Evolutionary conservation across 208 protist genomes (phyloP), one percentile per base, ranked within the genome.

Genomic region (Phytomonas sp.): DNA sequence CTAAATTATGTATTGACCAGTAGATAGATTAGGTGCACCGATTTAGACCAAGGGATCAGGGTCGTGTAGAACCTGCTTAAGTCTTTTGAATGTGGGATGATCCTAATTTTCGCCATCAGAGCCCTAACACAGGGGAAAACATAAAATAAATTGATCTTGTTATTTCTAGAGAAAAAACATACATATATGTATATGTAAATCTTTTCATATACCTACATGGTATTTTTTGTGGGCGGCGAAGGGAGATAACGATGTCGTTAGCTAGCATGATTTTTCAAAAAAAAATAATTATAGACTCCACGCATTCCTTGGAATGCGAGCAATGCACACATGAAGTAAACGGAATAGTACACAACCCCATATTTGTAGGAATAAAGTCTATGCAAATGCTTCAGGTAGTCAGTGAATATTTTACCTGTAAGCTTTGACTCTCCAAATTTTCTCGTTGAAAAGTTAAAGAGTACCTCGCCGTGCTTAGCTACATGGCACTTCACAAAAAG

Each of bases 401-500:
- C 76, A 23, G 94, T 17, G 34, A 95, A 93, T 6, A 97, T 89
- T 78, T 94, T 95, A 20, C 89, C 88, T 0, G 88, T 94, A 67
- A 97, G 78, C 75, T 97, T 97, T 56, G 84, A 92, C 73, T 93
- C 92, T 6, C 92, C 92, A 64, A 79, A 81, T 34, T 70, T 83
- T 46, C 92, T 81, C 0, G 87, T 88, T 30, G 82, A 81, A 66
- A 97, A 97, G 68, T 89, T 88, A 71, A 94, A 97, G 40, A 81
- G 73, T 5, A 97, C 85, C 70, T 97, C 89, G 43, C 80, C 71
- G 71, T 84, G 89, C 56, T 74, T 77, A 60, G 79, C 51, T 9
- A 96, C 79, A 37, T 76, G 60, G 66, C 84, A 92, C 85, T 97
- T 97, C 36, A 97, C 92, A 60, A 95, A 95, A 33, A 97, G 70